Conservation (phyloP, 371 early-diverging fungal species). For the Syncephalastrum monosporum region DNA sequence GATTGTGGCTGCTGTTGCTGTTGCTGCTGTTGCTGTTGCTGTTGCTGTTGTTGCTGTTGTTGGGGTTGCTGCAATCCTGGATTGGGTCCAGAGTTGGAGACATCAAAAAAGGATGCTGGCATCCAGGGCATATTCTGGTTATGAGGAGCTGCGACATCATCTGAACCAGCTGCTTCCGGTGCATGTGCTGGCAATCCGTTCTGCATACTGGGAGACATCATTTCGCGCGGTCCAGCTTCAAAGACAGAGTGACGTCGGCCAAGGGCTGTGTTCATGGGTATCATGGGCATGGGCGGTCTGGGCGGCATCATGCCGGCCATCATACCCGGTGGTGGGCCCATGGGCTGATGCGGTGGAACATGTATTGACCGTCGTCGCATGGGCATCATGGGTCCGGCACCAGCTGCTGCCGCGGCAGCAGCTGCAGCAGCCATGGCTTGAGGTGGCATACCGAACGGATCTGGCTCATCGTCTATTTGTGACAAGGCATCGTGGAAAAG, state of each 20-base stretch:
- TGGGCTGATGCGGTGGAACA: neutral
- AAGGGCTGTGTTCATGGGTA: neutral
- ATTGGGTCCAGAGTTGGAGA: slow-evolving; percentile 4
- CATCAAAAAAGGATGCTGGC: slow-evolving; percentile 13
- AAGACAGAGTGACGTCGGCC: slow-evolving; percentile 11
- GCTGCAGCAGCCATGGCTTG: no score
- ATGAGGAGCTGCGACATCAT: no score
- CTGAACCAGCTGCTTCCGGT: no score
- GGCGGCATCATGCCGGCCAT: slow-evolving; percentile 2
- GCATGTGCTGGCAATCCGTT: neutral
- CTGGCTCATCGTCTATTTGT: slow-evolving; percentile 2
- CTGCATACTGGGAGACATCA: slow-evolving; percentile 8
- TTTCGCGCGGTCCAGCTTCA: slow-evolving; percentile 6
- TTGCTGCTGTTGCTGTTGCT: neutral
- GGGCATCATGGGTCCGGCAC: neutral
- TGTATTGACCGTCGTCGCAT: slow-evolving; percentile 6
- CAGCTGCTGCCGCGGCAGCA: no score
- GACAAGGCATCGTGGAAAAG: slow-evolving; percentile 10
- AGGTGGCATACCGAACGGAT: neutral
- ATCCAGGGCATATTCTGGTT: slow-evolving; percentile 9
- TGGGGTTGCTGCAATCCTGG: neutral
- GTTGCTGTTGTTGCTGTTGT: neutral
- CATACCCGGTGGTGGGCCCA: neutral
- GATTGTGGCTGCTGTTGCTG: neutral
- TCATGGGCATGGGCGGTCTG: neutral